phyloP scores from a whole-genome alignment of 2,329 filamentous ascomycete genomes.

The Paraphoma chrysanthemicola region DNA sequence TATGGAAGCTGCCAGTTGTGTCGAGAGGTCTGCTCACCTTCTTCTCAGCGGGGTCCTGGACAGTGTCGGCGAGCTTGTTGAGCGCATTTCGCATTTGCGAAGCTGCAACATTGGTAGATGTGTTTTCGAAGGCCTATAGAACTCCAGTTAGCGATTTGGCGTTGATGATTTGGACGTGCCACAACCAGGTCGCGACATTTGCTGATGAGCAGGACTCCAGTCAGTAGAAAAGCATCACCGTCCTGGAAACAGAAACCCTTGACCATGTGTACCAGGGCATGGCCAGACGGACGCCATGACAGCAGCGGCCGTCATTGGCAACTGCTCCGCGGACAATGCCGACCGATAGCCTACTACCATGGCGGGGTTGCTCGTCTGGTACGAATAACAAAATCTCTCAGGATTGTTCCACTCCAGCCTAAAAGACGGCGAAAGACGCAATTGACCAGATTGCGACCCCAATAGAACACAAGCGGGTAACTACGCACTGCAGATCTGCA shows the following conservation, averaged over 20 bases:
- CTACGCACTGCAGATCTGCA: background rate
- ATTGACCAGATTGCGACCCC: background rate
- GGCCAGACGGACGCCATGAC: too few species aligned
- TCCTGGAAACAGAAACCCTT: too few species aligned
- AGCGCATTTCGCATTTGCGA: constrained; percentile 99
- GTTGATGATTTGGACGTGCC: background rate
- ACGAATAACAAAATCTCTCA: background rate
- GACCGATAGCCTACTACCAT: background rate
- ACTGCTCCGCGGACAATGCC: too few species aligned
- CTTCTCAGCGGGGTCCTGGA: constrained; percentile 76
- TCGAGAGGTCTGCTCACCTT: constrained; percentile 66
- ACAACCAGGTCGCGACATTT: background rate
- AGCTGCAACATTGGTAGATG: constrained; percentile 95
- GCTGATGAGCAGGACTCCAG: too few species aligned
- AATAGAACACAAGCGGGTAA: background rate
- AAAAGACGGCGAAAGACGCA: background rate
- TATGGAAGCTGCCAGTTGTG: background rate
- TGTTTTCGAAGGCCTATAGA: constrained; percentile 94
- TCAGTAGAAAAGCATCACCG: too few species aligned
- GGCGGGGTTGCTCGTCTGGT: background rate
- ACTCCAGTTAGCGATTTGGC: constrained; percentile 7
- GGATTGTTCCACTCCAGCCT: too few species aligned
- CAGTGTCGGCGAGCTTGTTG: constrained; percentile 89
- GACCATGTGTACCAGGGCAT: too few species aligned
- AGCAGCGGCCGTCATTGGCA: too few species aligned